Conservation (phyloP, 140 eudicot genomes). For the Oenanthe javanica region DNA sequence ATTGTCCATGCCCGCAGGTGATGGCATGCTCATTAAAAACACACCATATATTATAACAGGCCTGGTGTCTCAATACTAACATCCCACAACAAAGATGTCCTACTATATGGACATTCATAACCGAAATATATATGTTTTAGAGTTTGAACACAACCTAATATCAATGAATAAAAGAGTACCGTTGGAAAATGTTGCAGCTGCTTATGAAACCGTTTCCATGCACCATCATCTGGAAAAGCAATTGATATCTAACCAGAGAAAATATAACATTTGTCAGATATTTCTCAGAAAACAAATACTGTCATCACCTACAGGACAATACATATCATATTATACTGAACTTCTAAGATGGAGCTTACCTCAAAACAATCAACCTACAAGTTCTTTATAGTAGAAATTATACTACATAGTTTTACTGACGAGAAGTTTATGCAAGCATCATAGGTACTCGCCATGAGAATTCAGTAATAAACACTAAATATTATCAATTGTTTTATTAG, state of each 20-base stretch:
- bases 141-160: neutral
- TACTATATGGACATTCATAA: neutral
- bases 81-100: neutral
- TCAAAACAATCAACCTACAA: neutral
- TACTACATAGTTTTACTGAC: neutral
- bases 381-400: neutral
- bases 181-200: slow-evolving; percentile 95
- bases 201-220: slow-evolving; percentile 98
- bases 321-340: neutral
- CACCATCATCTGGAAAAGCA: slow-evolving; percentile 99
- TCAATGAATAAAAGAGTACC: slow-evolving; percentile 35
- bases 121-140: neutral
- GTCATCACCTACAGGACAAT: neutral
- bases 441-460: neutral
- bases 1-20: neutral
- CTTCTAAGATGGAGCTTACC: neutral
- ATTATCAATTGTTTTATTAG: neutral
- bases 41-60: neutral
- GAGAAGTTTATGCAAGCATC: neutral
- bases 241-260: slow-evolving; percentile 55
- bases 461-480: neutral
- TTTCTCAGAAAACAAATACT: neutral
- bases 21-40: neutral
- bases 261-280: slow-evolving; percentile 4
- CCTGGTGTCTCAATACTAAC: neutral